These are phyloP conservation scores for Petrea volubilis DNA, from an alignment of 257 asterid genomes.

Conservation along the genomic window DNA sequence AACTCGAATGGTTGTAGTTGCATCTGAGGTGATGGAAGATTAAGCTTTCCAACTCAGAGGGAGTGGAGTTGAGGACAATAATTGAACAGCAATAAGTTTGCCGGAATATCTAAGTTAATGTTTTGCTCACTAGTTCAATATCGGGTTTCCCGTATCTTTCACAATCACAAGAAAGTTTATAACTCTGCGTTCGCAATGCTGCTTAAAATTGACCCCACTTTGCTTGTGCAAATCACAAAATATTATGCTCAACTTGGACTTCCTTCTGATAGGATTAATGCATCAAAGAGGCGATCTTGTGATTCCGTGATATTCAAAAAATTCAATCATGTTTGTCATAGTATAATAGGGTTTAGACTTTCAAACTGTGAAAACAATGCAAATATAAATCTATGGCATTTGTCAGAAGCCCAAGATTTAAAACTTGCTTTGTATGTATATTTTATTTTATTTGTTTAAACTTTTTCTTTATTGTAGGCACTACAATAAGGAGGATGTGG, in stretches of 20 bases:
- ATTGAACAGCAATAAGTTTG: not conserved
- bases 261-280: not conserved
- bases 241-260: not conserved
- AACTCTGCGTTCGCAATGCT: not conserved
- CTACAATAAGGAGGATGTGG: constrained; percentile 45
- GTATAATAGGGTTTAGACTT: not conserved
- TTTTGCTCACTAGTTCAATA: not conserved
- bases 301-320: not conserved
- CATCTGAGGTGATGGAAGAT: not conserved
- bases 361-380: not conserved
- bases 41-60: not conserved
- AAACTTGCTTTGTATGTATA: constrained; percentile 22
- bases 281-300: not conserved
- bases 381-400: no score
- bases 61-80: not conserved
- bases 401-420: constrained; percentile 17
- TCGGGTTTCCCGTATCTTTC: not conserved
- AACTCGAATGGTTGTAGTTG: not conserved
- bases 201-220: not conserved
- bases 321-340: not conserved
- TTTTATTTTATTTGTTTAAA: no score
- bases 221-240: not conserved
- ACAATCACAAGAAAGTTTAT: not conserved
- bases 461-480: constrained; percentile 61
- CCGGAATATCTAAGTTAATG: not conserved